Evolutionary conservation across 208 protist species (phyloP), one percentile per base, ranked within the genome.

Genomic region (Wallacemonas sp.): DNA sequence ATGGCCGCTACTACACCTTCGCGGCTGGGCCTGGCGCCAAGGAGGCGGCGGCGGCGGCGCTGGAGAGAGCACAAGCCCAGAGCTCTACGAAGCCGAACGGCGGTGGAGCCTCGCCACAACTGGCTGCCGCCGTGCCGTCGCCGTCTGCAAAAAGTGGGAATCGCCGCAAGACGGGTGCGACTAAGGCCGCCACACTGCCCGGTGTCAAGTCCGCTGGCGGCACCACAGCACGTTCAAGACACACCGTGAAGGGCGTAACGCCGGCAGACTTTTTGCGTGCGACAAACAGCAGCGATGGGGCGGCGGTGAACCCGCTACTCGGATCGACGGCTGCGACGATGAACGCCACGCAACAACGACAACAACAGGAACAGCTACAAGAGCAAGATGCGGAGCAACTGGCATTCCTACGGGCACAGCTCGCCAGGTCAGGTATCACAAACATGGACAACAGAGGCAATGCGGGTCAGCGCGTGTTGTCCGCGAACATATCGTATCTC

Each of bases 11-110:
- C 62, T 65, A 55, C 58, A 34, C 44, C 41, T 67, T 53, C 69
- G 68, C 59, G 59, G 73, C 38, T 49, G 68, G 68, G 44, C 69
- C 54, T 36, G 54, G 11, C n/a, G 46, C 28, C 14, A 45, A 45
- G 36, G 27, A 47, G 28, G 59, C 36, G 24, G 59, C 59, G 3
- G 28, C 51, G 14, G 51, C 51, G 4, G 51, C 51, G 28, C 51
- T 58, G 51, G 30, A 58, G 31, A 58, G 6, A 31, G 51, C 51
- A 17, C 30, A 58, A 1, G 46, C 46, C 24, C 6, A 54, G 15
- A 31, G 22, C n/a, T n/a, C n/a, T n/a, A n/a, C n/a, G n/a, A n/a
- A n/a, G n/a, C n/a, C n/a, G n/a, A n/a, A n/a, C n/a, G n/a, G n/a
- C n/a, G n/a, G n/a, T n/a, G n/a, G n/a, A n/a, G n/a, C n/a, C n/a